phyloP scores from a whole-genome alignment of 257 asterid genomes.

The Gentiana macrophylla region DNA sequence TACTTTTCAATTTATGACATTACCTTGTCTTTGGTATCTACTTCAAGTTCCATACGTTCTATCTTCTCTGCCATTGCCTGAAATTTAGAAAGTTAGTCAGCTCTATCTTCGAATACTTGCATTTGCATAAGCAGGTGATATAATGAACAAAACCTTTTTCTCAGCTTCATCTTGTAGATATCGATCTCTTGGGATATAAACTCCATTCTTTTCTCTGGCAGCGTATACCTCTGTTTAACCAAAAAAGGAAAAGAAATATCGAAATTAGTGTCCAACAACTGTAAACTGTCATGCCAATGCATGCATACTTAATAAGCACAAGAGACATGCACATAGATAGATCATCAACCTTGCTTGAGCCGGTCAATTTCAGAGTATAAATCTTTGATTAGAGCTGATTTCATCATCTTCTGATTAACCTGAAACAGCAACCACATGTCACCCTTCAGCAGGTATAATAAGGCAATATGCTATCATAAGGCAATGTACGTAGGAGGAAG shows the following conservation, averaged over 20 bases:
- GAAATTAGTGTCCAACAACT: background rate
- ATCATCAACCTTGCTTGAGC: slow-evolving; percentile 33
- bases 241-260: background rate
- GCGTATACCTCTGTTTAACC: slow-evolving; percentile 26
- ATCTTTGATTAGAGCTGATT: slow-evolving; percentile 32
- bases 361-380: slow-evolving; percentile 31
- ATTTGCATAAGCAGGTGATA: background rate
- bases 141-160: slow-evolving; percentile 24
- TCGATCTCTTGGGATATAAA: slow-evolving; percentile 20
- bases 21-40: slow-evolving; percentile 19
- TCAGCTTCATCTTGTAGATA: slow-evolving; percentile 26
- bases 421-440: slow-evolving; percentile 5
- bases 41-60: slow-evolving; percentile 19
- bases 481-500: background rate
- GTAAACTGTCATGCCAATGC: background rate
- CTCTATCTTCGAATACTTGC: no score
- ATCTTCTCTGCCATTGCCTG: slow-evolving; percentile 20
- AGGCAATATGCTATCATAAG: no score
- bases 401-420: slow-evolving; percentile 46
- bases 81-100: no score
- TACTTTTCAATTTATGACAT: background rate
- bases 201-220: slow-evolving; percentile 28
- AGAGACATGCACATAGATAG: background rate
- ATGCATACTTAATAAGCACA: no score
- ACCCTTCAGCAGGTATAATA: background rate